Base-by-base conservation (phyloP, 1,284 basidiomycete species). In the Heterobasidion parviporum region DNA sequence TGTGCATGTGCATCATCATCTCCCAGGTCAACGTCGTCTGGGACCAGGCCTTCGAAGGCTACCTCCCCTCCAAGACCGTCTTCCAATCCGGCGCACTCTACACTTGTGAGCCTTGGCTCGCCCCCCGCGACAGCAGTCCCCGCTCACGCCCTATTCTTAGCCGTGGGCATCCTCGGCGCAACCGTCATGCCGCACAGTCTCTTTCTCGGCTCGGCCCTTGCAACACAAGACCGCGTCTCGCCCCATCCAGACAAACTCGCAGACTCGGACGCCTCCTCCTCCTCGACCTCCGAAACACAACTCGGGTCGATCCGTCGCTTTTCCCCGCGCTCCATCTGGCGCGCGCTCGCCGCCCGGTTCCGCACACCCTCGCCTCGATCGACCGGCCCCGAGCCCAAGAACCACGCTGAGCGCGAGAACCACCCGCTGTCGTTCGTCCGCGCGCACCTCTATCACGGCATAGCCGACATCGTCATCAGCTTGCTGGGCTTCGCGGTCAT, bases 151-250 rank as follows among this genome's bases (percentile, higher is more conserved):
- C 60, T 46, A 35, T 35, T 54, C 50, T n/a, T 52, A 90, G 89
- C 89, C 33, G 88, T 92, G 47, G 91, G 92, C 55, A 87, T 92
- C 57, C 67, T 92, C 9, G 90, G 91, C 16, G 89, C 91, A 1
- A 93, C 90, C 0, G 83, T 92, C 50, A 94, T 87, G 94, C 94
- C 95, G 0, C 95, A 98, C 68, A 88, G 88, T 50, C 77, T 98
- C 18, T 95, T 93, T 73, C 77, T 98, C 7, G 94, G 94, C 9
- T 93, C 90, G 3, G 83, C 89, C 41, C 79, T 96, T 20, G 88
- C 91, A 2, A 91, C 89, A 0, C 86, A 94, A 65, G 86, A 94
- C 60, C 76, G 93, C 54, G 66, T 84, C 32, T 68, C 73, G 33
- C 59, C 64, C 18, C 18, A 10, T 8, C 20, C 47, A 16, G 36